Evolutionary conservation across 148 eudicot genomes (phyloP).

Genomic region (Rhododendron ovatum): DNA sequence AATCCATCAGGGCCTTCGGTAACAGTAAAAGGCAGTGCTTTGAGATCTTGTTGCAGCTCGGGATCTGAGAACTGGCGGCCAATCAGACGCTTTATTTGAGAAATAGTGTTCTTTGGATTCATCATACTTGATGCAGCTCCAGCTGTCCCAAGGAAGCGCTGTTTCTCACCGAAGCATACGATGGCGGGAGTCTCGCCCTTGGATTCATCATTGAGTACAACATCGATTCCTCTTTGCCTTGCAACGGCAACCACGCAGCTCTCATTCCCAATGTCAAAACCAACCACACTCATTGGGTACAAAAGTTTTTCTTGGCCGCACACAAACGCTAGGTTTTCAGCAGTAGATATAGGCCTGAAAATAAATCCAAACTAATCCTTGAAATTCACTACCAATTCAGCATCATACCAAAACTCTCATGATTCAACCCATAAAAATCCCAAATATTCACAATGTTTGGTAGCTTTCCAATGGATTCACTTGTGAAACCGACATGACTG

Average conservation of each 20-base stretch:
- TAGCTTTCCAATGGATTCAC: background rate
- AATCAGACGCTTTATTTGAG: conserved; percentile 74
- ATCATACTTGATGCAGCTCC: conserved; percentile 95
- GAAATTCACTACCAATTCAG: background rate
- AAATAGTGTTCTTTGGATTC: conserved; percentile 93
- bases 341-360: background rate
- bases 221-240: conserved; percentile 90
- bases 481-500: background rate
- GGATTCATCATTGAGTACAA: conserved; percentile 92
- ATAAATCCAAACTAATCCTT: background rate
- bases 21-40: conserved; percentile 63
- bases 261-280: conserved; percentile 93
- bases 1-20: conserved; percentile 89
- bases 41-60: conserved; percentile 72
- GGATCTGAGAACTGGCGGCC: conserved; percentile 81
- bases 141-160: conserved; percentile 89
- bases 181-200: conserved; percentile 91
- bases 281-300: conserved; percentile 76
- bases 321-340: background rate
- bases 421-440: background rate
- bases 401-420: background rate
- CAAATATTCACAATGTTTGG: background rate
- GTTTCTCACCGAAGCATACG: conserved; percentile 91
- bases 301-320: background rate
- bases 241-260: conserved; percentile 93